Percentiles rank a stretch among this genome's conserved stretches.
These are phyloP conservation scores for Castanospermum australe DNA, from an alignment of 306 rosid species.

Conservation along the genomic window DNA sequence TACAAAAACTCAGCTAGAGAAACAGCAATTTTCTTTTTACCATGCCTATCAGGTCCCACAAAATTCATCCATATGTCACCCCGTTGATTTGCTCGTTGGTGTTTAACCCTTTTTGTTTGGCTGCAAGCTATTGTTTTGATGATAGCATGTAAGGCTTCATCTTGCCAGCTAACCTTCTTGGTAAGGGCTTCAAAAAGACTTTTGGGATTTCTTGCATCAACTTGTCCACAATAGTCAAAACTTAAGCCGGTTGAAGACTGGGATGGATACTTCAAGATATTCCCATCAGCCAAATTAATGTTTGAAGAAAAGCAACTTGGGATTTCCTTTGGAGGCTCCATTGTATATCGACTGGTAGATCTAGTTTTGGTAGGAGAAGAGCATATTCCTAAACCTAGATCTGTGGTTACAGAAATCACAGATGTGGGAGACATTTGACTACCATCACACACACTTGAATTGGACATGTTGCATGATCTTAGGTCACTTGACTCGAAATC, in stretches of 20 bases:
- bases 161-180: slow-evolving; percentile 77
- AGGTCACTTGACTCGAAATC: slow-evolving; percentile 58
- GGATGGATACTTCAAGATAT: slow-evolving; percentile 37
- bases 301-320: slow-evolving; percentile 44
- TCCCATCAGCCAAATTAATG: slow-evolving; percentile 50
- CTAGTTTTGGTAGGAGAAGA: slow-evolving; percentile 47
- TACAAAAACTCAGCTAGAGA: slow-evolving; percentile 69
- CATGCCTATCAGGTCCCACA: slow-evolving; percentile 73
- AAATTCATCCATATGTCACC: slow-evolving; percentile 81
- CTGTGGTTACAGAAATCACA: slow-evolving; percentile 79
- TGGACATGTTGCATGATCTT: slow-evolving; percentile 66
- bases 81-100: slow-evolving; percentile 38
- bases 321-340: slow-evolving; percentile 45
- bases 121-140: slow-evolving; percentile 51
- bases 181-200: slow-evolving; percentile 56
- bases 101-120: slow-evolving; percentile 41
- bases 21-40: slow-evolving; percentile 70
- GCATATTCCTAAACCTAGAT: slow-evolving; percentile 75
- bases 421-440: slow-evolving; percentile 76
- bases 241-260: slow-evolving; percentile 61
- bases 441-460: slow-evolving; percentile 68
- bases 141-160: slow-evolving; percentile 61
- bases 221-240: slow-evolving; percentile 45
- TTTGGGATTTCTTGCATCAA: slow-evolving; percentile 62
- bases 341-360: slow-evolving; percentile 24